Evolutionary conservation across 345 rosid genomes (phyloP), one percentile per base, ranked within the genome.

Genomic region (Rubroshorea leprosula): DNA sequence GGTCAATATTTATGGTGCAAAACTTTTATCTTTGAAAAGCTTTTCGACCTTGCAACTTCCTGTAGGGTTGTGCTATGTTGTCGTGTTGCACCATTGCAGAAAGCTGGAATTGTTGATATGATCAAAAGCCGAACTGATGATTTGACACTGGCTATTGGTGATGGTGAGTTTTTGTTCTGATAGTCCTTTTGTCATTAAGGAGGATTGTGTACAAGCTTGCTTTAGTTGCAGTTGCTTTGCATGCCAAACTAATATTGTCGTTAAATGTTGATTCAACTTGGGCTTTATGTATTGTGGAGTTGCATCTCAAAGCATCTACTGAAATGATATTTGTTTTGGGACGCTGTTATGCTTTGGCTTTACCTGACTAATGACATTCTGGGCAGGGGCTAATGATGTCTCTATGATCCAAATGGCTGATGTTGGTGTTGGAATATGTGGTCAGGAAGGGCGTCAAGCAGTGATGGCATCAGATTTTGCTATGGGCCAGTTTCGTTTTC

Each of bases 331-430:
- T 38, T 55, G 58, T 49, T 54, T 23, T 19, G 13, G 13, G 10
- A 25, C n/a, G 21, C 6, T 20, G 38, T 49, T 68, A 4, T 56
- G 22, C 0, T 43, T n/a, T n/a, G n/a, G n/a, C n/a, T n/a, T 35
- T 51, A 38, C 62, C n/a, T 72, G 53, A 69, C 63, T 38, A 16
- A 15, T 68, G 52, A n/a, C 39, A 38, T 15, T 74, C 61, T 65
- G 65, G 35, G 16, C 64, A 86, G 95, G 95, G 55, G 95, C 90
- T 23, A 83, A 86, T 78, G 95, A 86, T 76, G 95, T 86, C 66
- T 86, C 95, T 31, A 86, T 86, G 95, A 86, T 86, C 68, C 95
- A 86, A 79, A 86, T 86, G 95, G 95, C 95, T 19, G 95, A 86
- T 70, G 95, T 86, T 61, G 95, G 95, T 55, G 84, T 86, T 53